These are phyloP conservation scores for Pichia sp. DNA, from an alignment of 1,139 yeast genomes.

Conservation along the genomic window DNA sequence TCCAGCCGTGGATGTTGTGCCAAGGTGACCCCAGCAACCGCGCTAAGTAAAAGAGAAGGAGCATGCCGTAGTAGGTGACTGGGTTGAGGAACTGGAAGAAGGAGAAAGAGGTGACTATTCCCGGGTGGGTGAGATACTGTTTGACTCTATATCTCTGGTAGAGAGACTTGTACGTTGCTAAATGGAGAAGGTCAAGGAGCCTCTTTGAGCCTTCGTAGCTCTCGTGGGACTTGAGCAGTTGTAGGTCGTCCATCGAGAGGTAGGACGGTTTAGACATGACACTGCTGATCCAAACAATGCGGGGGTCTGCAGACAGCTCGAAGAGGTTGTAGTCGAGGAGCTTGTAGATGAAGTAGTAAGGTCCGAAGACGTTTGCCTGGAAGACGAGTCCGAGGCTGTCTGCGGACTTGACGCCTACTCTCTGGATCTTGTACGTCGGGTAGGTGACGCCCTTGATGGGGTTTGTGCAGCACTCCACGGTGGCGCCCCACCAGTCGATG, in stretches of 20 bases:
- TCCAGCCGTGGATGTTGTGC: constrained; percentile 85
- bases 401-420: constrained; percentile 63
- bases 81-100: constrained; percentile 72
- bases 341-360: constrained; percentile 73
- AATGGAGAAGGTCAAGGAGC: constrained; percentile 76
- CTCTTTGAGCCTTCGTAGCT: constrained; percentile 94
- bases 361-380: constrained; percentile 94
- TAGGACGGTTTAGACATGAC: constrained; percentile 70
- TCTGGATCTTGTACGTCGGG: constrained; percentile 79
- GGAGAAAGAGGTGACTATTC: constrained; percentile 83
- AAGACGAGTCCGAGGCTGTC: constrained; percentile 82
- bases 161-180: constrained; percentile 57
- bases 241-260: constrained; percentile 69
- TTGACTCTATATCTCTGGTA: constrained; percentile 46
- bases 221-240: constrained; percentile 55
- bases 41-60: constrained; percentile 77
- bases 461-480: constrained; percentile 53
- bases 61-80: constrained; percentile 81
- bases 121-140: constrained; percentile 87
- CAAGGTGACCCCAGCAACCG: constrained; percentile 77
- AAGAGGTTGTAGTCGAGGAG: constrained; percentile 39
- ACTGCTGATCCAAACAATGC: constrained; percentile 81
- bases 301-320: constrained; percentile 48
- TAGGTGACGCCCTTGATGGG: constrained; percentile 82
- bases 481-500: constrained; percentile 78